These are phyloP conservation scores for Dendrostoma leiphaemia DNA, from an alignment of 2,329 filamentous ascomycete genomes.

Conservation along the genomic window DNA sequence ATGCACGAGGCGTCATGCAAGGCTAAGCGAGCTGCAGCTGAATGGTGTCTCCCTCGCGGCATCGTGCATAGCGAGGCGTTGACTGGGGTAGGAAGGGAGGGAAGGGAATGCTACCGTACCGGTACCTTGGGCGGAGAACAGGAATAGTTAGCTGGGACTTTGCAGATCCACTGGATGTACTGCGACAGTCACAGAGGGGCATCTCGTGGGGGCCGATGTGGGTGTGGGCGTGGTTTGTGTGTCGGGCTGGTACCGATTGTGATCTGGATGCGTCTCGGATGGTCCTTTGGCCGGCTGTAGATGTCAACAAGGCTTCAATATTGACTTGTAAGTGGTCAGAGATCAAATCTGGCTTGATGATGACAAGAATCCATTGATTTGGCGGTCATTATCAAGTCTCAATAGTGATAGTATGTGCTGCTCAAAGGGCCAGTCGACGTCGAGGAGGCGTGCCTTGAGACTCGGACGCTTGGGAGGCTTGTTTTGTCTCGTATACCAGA, in stretches of 20 bases:
- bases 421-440: not conserved
- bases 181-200: conserved; percentile 9
- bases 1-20: conserved; percentile 8
- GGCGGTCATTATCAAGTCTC: not conserved
- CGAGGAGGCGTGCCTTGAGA: not conserved
- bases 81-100: conserved; percentile 4
- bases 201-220: conserved; percentile 12
- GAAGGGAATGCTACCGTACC: conserved; percentile 17
- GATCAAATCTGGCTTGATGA: too few relatives aligned
- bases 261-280: not conserved
- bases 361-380: not conserved
- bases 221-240: not conserved
- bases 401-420: not conserved
- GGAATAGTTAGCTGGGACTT: not conserved
- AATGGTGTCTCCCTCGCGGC: conserved; percentile 8
- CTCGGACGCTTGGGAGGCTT: not conserved
- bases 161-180: conserved; percentile 19
- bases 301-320: not conserved
- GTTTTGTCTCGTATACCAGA: not conserved
- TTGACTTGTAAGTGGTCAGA: too few relatives aligned
- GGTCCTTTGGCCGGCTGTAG: conserved; percentile 1
- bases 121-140: conserved; percentile 14
- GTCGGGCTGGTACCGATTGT: not conserved
- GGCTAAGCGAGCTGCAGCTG: conserved; percentile 14
- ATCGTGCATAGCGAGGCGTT: conserved; percentile 15